phyloP scores from a whole-genome alignment of 257 asterid species.

The Capsicum chinense region DNA sequence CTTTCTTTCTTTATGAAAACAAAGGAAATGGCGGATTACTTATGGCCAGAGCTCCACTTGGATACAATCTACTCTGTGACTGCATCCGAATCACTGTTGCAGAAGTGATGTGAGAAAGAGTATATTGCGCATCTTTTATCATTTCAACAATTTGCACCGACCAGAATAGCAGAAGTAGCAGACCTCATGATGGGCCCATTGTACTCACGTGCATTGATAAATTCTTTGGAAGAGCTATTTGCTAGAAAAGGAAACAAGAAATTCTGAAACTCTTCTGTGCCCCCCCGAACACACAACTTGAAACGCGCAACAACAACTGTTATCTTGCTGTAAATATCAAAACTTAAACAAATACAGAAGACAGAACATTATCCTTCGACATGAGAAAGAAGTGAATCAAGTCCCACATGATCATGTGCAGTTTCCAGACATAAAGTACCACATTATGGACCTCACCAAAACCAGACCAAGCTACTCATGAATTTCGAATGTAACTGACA shows the following conservation, averaged over 20 bases:
- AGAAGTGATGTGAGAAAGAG: neutral
- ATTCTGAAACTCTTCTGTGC: neutral
- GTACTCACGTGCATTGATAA: neutral
- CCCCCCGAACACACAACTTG: neutral
- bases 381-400: slow-evolving; percentile 15
- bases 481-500: neutral
- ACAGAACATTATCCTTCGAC: neutral
- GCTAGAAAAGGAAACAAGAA: slow-evolving; percentile 17
- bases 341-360: slow-evolving; percentile 9
- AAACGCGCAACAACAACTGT: neutral
- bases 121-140: neutral
- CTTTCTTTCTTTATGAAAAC: neutral
- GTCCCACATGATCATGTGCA: neutral
- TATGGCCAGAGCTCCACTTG: neutral
- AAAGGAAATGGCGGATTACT: neutral
- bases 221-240: slow-evolving; percentile 21
- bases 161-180: slow-evolving; percentile 5
- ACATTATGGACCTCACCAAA: slow-evolving; percentile 2
- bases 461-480: slow-evolving; percentile 1
- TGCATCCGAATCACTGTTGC: neutral
- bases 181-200: neutral
- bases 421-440: neutral
- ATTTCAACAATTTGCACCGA: slow-evolving; percentile 11
- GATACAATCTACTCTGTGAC: slow-evolving; percentile 26
- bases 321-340: slow-evolving; percentile 19